Evolutionary conservation across 768 basidiomycete species (phyloP), one percentile per base, ranked within the genome.

Genomic region (Podaxis sp.): DNA sequence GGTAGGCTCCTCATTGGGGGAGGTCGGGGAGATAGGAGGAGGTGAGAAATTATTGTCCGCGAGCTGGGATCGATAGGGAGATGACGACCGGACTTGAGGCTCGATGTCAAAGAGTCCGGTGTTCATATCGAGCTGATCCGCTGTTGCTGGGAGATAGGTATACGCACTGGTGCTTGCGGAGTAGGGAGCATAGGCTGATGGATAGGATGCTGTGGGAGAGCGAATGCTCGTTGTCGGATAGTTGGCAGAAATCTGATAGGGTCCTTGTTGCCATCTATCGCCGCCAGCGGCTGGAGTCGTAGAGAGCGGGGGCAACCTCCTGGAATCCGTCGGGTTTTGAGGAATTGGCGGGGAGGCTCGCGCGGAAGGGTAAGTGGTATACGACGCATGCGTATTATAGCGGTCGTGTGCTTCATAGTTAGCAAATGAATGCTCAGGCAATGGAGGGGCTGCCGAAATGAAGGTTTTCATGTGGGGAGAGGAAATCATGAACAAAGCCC

Each of bases 151-250:
- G 64, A 76, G 75, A 69, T 83, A 83, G 15, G 74, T 71, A 67
- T 81, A 82, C n/a, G 74, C 66, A 60, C 72, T 71, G 64, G 74
- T 66, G 66, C 75, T 73, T 15, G 75, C 64, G 15, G 80, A 74
- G 68, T 85, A 86, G 50, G 76, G 72, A 12, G 79, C 72, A 71
- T 87, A 89, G 52, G 79, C 75, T 63, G 79, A 61, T 24, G 85
- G 81, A 72, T 89, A 90, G 24, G 83, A 81, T 37, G 86, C 83
- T 15, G 86, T 82, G 8, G 88, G 86, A 12, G 88, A 86, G 65
- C 87, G 86, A 71, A 88, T 83, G 67, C 79, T 76, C 59, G 73
- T 74, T 9, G 74, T 57, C 3, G 36, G 60, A 63, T 69, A 72
- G 41, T 77, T 81, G 37, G 72, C 64, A 9, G 78, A 65, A 61